Evolutionary conservation across 768 basidiomycete species (phyloP).

Genomic region (Naganishia onofrii): DNA sequence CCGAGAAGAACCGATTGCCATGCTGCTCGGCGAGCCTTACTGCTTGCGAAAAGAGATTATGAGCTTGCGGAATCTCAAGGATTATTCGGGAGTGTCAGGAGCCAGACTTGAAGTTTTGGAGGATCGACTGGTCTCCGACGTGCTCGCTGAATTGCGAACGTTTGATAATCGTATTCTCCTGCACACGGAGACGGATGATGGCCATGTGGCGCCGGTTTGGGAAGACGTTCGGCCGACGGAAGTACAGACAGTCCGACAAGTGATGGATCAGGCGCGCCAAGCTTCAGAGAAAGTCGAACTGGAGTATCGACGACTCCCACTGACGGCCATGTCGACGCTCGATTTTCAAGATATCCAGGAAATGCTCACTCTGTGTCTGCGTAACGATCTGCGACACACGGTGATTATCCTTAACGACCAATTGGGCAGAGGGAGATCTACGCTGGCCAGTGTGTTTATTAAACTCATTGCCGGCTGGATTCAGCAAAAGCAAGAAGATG

Average conservation of each 20-base stretch:
- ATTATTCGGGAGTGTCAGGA: constrained; percentile 92
- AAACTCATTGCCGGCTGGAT: constrained; percentile 83
- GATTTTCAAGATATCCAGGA: constrained; percentile 53
- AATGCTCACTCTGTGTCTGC: constrained; percentile 71
- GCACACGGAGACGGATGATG: constrained; percentile 82
- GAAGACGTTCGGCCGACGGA: constrained; percentile 73
- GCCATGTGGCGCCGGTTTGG: constrained; percentile 89
- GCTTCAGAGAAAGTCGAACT: constrained; percentile 60
- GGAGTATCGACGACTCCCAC: constrained; percentile 78
- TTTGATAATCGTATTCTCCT: constrained; percentile 87
- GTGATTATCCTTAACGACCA: constrained; percentile 91
- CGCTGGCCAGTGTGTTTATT: constrained; percentile 81
- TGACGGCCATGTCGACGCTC: constrained; percentile 74
- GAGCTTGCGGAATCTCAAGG: constrained; percentile 92
- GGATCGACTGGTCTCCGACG: constrained; percentile 82
- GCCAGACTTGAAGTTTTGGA: constrained; percentile 85
- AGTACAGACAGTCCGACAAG: constrained; percentile 78
- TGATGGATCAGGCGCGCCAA: constrained; percentile 62
- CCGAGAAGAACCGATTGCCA: constrained; percentile 61
- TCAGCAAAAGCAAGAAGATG: constrained; percentile 25
- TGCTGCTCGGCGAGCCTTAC: constrained; percentile 85
- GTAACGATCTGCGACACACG: constrained; percentile 63
- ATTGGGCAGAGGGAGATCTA: constrained; percentile 82
- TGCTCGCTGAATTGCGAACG: constrained; percentile 71
- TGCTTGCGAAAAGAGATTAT: constrained; percentile 78